Conservation (phyloP, 1,139 yeast species). For the Lodderomyces margitis region DNA sequence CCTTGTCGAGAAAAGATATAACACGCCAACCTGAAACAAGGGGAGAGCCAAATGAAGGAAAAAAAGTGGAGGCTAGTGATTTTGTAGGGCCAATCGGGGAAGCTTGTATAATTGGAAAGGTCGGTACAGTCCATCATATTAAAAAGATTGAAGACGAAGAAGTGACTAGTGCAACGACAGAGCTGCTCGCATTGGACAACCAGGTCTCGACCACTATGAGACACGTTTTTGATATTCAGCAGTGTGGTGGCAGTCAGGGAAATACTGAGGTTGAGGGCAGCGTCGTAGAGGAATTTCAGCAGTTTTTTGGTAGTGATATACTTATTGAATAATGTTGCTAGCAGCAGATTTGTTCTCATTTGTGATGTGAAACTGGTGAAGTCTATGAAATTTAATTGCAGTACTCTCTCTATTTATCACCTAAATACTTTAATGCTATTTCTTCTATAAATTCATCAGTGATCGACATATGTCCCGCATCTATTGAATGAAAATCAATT, state of each 20-base stretch:
- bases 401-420: conserved; percentile 10
- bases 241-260: too few relatives aligned
- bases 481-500: conserved; percentile 50
- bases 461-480: conserved; percentile 69
- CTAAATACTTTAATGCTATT: conserved; percentile 36
- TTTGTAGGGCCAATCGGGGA: too few relatives aligned
- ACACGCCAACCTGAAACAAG: not conserved
- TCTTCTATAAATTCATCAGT: conserved; percentile 45
- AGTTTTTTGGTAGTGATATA: conserved; percentile 11
- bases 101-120: too few relatives aligned
- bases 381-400: not conserved
- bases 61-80: too few relatives aligned
- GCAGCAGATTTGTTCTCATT: too few relatives aligned
- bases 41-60: not conserved
- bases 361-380: too few relatives aligned
- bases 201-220: not conserved
- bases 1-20: not conserved
- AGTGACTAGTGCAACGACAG: not conserved
- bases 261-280: not conserved
- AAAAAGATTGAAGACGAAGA: not conserved
- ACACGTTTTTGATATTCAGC: not conserved
- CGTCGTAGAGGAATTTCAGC: conserved; percentile 6
- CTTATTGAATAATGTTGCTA: conserved; percentile 7
- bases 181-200: not conserved
- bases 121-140: too few relatives aligned